Base-by-base conservation (phyloP, 176 grass and related monocot species). In the Urochloa ruziziensis region DNA sequence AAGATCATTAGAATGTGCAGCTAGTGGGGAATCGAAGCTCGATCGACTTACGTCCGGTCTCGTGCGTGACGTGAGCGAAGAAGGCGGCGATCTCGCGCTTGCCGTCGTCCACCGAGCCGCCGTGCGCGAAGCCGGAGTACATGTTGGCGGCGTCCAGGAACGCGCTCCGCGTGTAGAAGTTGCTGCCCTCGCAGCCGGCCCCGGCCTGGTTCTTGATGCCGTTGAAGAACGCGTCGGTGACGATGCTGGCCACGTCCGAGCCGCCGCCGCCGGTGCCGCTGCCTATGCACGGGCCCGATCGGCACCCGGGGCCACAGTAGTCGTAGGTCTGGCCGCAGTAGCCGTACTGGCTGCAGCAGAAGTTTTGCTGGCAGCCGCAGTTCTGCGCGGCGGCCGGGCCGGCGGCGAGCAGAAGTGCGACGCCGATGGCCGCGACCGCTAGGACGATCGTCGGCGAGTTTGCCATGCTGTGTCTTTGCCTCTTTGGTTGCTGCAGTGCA, bases 1-100 rank as follows among this genome's bases (percentile, higher is more conserved):
- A n/a, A n/a, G n/a, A n/a, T n/a, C n/a, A n/a, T n/a, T n/a, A n/a
- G n/a, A n/a, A 7, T 39, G 6, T 39, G 21, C 34, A 24, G 5
- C 7, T 11, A 8, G 18, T 11, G 18, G 33, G 4, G 24, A 13
- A 1, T 24, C 15, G 4, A 11, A 11, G 6, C 29, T 19, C 2
- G 2, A 23, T 70, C 18, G 33, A 29, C 91, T 91, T 81, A 97
- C 87, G 74, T 14, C 84, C 73, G 9, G 89, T 97, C 70, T 94
- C 88, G 33, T 89, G 88, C 1, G 86, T 87, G 73, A 91, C 82
- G n/a, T 97, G 94, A 14, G 86, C 94, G 1, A 97, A 44, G 84
- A 97, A 97, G 36, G 94, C 94, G 7, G 94, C 91, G 18, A 94
- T 10, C 81, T 97, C 94, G n/a, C 94, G 84, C 86, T 71, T 97